phyloP scores from a whole-genome alignment of 2,329 filamentous ascomycete species.

The Botrytis tulipae region DNA sequence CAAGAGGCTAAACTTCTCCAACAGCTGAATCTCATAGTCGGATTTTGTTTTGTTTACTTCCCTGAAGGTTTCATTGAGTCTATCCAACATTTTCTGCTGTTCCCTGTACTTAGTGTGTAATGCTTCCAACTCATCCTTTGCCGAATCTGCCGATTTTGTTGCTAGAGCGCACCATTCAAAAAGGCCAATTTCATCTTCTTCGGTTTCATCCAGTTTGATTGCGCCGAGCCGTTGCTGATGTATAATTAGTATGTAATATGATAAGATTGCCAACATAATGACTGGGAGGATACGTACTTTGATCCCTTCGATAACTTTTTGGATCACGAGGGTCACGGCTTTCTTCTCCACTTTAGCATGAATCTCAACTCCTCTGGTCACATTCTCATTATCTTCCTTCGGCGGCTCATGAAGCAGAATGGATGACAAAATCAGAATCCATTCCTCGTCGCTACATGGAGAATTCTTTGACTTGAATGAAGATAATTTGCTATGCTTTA shows the following conservation, averaged over 20 bases:
- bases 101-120: constrained; percentile 44
- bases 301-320: constrained; percentile 65
- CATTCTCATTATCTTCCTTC: constrained; percentile 47
- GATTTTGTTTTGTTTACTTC: constrained; percentile 66
- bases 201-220: constrained; percentile 53
- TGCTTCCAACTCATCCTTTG: constrained; percentile 24
- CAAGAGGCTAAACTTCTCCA: constrained; percentile 68
- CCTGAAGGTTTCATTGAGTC: constrained; percentile 61
- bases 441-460: constrained; percentile 60
- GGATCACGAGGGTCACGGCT: constrained; percentile 60
- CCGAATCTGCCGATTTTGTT: constrained; percentile 40
- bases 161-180: constrained; percentile 70
- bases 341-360: constrained; percentile 56
- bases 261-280: background rate
- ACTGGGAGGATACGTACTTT: constrained; percentile 50
- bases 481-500: constrained; percentile 55
- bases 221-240: constrained; percentile 66
- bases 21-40: constrained; percentile 62
- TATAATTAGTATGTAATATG: constrained; percentile 24
- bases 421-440: constrained; percentile 59
- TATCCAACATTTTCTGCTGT: constrained; percentile 55
- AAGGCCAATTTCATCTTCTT: constrained; percentile 58
- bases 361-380: constrained; percentile 61
- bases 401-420: constrained; percentile 50
- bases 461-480: constrained; percentile 54